These are phyloP conservation scores for Russula ochroleuca DNA, from an alignment of 768 basidiomycete genomes.

Conservation along the genomic window DNA sequence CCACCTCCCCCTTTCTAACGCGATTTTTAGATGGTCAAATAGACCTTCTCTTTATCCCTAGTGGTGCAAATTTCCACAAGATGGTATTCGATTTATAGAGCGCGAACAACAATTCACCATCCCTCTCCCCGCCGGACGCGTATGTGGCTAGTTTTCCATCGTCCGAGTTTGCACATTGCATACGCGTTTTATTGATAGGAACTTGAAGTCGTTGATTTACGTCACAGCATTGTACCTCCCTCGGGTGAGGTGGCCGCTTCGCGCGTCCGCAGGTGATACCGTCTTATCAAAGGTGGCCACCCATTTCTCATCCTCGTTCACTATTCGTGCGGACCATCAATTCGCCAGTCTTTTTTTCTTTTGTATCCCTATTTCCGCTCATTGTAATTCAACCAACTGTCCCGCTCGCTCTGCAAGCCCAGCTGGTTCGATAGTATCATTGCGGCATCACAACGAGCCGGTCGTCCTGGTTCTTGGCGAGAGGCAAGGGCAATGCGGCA, in stretches of 20 bases:
- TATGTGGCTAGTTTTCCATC: conserved; percentile 36
- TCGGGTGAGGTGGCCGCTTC: conserved; percentile 57
- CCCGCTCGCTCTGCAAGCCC: conserved; percentile 50
- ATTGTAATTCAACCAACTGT: conserved; percentile 46
- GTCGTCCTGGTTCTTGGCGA: conserved; percentile 68
- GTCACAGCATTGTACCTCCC: conserved; percentile 70
- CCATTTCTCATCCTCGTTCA: conserved; percentile 71
- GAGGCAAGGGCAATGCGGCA: conserved; percentile 61
- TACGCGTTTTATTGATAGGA: conserved; percentile 45
- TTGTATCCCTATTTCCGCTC: background rate
- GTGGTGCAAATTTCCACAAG: conserved; percentile 59
- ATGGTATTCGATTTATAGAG: conserved; percentile 78
- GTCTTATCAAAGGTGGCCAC: conserved; percentile 69
- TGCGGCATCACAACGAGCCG: conserved; percentile 64
- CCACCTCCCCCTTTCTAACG: background rate
- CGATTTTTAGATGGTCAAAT: conserved; percentile 56
- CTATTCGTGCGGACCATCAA: conserved; percentile 60
- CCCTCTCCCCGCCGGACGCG: conserved; percentile 48
- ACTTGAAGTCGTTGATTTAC: conserved; percentile 69
- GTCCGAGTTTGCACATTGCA: background rate
- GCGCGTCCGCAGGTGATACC: conserved; percentile 65
- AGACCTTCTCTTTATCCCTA: conserved; percentile 60
- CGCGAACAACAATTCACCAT: conserved; percentile 58
- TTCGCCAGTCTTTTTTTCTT: conserved; percentile 45
- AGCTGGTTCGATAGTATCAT: conserved; percentile 64